These are phyloP conservation scores for Cinnamomum chago DNA, from an alignment of 164 flowering plant genomes.

Conservation along the genomic window DNA sequence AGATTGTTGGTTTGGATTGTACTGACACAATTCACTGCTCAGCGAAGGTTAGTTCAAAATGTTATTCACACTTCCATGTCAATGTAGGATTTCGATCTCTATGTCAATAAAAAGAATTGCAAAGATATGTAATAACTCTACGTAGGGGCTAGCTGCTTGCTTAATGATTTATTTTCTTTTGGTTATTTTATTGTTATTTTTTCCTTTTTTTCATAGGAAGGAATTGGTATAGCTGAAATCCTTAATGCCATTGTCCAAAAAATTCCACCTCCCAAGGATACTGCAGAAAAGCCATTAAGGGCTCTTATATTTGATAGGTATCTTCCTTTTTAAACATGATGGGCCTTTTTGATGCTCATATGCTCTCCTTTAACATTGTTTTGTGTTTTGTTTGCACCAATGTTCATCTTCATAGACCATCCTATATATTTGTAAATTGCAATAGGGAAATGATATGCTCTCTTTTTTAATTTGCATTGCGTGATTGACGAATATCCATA, in stretches of 20 bases:
- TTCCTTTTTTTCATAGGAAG: conserved; percentile 54
- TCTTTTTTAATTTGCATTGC: no score
- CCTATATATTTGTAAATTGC: background rate
- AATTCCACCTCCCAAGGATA: conserved; percentile 75
- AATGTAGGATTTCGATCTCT: background rate
- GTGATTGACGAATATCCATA: no score
- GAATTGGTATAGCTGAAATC: conserved; percentile 84
- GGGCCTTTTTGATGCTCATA: background rate
- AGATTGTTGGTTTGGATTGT: conserved; percentile 91
- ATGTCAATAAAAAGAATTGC: background rate
- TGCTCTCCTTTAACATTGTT: background rate
- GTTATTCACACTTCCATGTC: background rate
- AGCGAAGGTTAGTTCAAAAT: conserved; percentile 66
- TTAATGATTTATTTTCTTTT: background rate
- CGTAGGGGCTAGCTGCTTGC: background rate
- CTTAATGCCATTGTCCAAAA: conserved; percentile 73
- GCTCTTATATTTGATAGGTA: conserved; percentile 98
- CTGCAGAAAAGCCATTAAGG: conserved; percentile 69
- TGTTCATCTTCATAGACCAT: background rate
- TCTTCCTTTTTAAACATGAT: background rate
- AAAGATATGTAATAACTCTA: background rate
- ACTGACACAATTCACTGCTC: conserved; percentile 84
- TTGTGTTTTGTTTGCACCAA: background rate
- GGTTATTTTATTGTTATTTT: background rate
- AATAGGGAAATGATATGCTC: background rate